These are phyloP conservation scores for Cryptococcus deneoformans DNA, from an alignment of 1,284 basidiomycete genomes.

Conservation along the genomic window DNA sequence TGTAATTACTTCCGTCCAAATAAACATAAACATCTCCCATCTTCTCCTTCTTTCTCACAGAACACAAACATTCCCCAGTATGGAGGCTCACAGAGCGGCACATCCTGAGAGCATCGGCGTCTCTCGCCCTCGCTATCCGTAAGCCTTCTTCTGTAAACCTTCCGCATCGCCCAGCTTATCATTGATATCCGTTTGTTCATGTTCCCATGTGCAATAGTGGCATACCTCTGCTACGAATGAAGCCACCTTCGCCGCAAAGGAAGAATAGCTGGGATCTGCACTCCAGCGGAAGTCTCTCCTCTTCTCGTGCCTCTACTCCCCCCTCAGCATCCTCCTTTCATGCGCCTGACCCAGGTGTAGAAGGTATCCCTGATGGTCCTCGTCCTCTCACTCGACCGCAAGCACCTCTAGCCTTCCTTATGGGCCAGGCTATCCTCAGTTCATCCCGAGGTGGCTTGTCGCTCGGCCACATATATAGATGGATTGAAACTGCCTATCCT, in stretches of 20 bases:
- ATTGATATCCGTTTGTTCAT: no score
- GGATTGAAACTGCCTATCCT: not conserved
- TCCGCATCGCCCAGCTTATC: no score
- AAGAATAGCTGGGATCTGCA: not conserved
- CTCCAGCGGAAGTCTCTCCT: not conserved
- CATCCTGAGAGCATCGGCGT: no score
- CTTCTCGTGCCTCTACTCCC: not conserved
- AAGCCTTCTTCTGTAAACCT: no score
- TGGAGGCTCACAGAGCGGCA: no score
- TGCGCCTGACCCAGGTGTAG: not conserved
- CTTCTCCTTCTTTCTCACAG: no score
- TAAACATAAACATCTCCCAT: no score
- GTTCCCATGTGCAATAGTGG: no score
- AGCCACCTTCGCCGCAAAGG: not conserved
- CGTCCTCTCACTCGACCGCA: not conserved
- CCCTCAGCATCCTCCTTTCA: not conserved
- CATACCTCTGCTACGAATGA: no score
- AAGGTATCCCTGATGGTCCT: not conserved
- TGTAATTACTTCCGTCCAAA: no score
- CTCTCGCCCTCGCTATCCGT: no score
- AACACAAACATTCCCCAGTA: no score
- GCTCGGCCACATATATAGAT: not conserved
- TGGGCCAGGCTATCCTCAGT: constrained; percentile 1
- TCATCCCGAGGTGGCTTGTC: not conserved
- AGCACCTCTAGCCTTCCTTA: not conserved